A percentile compares a stretch with the other conserved stretches of the same genome.
phyloP scores from a whole-genome alignment of 768 basidiomycete species.

The Dictyophora rubrovolvata region DNA sequence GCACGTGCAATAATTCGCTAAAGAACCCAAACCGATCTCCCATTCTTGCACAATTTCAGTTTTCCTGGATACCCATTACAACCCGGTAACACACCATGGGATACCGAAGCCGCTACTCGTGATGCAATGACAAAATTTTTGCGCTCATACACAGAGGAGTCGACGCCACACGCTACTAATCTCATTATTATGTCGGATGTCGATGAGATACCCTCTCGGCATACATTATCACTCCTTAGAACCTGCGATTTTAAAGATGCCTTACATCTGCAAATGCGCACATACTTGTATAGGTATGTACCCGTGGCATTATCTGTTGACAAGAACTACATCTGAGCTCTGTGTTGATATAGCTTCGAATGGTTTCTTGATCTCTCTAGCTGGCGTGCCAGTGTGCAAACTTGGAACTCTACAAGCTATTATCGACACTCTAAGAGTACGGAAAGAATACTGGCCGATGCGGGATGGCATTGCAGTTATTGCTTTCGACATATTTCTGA shows the following conservation, averaged over 20 bases:
- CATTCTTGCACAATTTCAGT: neutral
- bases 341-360: slow-evolving; percentile 25
- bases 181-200: slow-evolving; percentile 52
- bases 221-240: slow-evolving; percentile 41
- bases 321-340: neutral
- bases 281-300: slow-evolving; percentile 45
- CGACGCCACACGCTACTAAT: slow-evolving; percentile 31
- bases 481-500: slow-evolving; percentile 53
- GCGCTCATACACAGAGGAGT: slow-evolving; percentile 24
- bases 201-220: slow-evolving; percentile 49
- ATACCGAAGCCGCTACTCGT: slow-evolving; percentile 40
- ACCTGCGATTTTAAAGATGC: slow-evolving; percentile 41
- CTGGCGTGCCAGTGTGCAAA: slow-evolving; percentile 47
- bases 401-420: slow-evolving; percentile 25
- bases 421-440: slow-evolving; percentile 43
- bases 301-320: neutral
- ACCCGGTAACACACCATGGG: slow-evolving; percentile 37
- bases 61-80: neutral
- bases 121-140: slow-evolving; percentile 39
- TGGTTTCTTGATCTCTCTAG: slow-evolving; percentile 45
- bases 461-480: slow-evolving; percentile 64
- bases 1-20: neutral
- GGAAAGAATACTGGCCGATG: slow-evolving; percentile 42
- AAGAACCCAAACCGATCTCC: neutral
- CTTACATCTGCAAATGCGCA: slow-evolving; percentile 51